Conservation (phyloP, 345 rosid genomes). For the Dovyalis caffra region DNA sequence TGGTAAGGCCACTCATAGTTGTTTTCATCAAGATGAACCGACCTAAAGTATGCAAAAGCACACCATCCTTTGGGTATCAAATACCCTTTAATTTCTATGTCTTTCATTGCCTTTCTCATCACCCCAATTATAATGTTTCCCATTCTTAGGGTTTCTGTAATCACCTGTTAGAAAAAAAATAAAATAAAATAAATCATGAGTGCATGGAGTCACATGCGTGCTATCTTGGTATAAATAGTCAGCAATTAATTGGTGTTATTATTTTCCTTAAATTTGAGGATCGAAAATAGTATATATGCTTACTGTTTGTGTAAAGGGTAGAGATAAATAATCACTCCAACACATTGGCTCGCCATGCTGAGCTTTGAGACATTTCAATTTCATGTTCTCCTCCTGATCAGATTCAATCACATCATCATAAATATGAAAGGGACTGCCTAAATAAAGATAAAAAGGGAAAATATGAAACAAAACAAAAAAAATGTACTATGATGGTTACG, state of each 20-base stretch:
- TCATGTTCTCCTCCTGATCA: constrained; percentile 75
- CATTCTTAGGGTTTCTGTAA: constrained; percentile 85
- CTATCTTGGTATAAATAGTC: no score
- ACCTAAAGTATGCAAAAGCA: constrained; percentile 76
- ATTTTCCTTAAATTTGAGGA: not conserved
- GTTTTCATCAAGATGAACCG: constrained; percentile 88
- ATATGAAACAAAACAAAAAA: not conserved
- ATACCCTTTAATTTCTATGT: constrained; percentile 75
- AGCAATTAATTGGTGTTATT: no score
- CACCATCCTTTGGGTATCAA: constrained; percentile 96
- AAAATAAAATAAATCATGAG: not conserved
- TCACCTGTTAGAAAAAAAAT: constrained; percentile 54
- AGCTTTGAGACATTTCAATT: constrained; percentile 65
- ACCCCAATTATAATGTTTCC: constrained; percentile 89
- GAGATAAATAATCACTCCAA: constrained; percentile 82
- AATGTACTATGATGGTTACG: constrained; percentile 5
- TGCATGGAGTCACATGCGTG: not conserved
- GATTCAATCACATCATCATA: not conserved
- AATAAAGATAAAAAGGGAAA: not conserved
- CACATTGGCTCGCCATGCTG: constrained; percentile 53
- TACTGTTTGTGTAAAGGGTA: constrained; percentile 84
- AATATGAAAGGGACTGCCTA: not conserved
- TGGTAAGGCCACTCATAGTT: constrained; percentile 75
- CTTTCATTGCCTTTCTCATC: constrained; percentile 86
- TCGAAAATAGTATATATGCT: constrained; percentile 4